Evolutionary conservation across 176 grass and related monocot species (phyloP), one percentile per base, ranked within the genome.

Genomic region (Zea luxurians): DNA sequence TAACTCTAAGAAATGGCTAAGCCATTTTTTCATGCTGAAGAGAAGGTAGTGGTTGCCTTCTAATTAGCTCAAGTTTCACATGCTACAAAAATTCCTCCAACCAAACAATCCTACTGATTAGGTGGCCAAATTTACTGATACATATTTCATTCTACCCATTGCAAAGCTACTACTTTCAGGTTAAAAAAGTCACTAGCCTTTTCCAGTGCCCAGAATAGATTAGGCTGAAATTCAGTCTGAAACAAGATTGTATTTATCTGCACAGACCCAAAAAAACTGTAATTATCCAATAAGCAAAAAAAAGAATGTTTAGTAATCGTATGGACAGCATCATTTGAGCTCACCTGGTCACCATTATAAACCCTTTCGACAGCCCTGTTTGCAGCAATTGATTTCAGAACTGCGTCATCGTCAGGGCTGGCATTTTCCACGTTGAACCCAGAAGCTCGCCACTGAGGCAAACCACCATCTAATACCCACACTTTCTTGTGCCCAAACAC

Each of bases 381-480:
- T 55, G 90, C 91, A 49, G 87, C 62, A 85, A 78, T 85, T 37
- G 80, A 77, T 72, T 85, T 92, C 10, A 73, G 69, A 89, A 85
- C 35, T 83, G 67, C 50, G n/a, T n/a, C n/a, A 82, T 90, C 80
- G 49, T 50, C 75, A 78, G 84, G 75, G 63, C 36, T n/a, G 41
- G 47, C 68, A 50, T 78, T 82, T 80, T 77, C 83, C 36, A 95
- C 43, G 66, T 87, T 75, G 46, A 93, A 97, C 64, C 88, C 93
- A 79, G 92, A 87, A 87, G 58, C 75, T 68, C 13, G 76, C 96
- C 96, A 99, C 37, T 82, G 86, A 81, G 96, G 96, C 78, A 99
- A 92, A 77, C 88, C 96, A 85, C 92, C 92, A 73, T 99, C 89
- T 85, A 99, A 78, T 36, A 95, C 89, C 91, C 91, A 95, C 76